phyloP scores from a whole-genome alignment of 441 rosid genomes.

The Rhodomyrtus psidioides region DNA sequence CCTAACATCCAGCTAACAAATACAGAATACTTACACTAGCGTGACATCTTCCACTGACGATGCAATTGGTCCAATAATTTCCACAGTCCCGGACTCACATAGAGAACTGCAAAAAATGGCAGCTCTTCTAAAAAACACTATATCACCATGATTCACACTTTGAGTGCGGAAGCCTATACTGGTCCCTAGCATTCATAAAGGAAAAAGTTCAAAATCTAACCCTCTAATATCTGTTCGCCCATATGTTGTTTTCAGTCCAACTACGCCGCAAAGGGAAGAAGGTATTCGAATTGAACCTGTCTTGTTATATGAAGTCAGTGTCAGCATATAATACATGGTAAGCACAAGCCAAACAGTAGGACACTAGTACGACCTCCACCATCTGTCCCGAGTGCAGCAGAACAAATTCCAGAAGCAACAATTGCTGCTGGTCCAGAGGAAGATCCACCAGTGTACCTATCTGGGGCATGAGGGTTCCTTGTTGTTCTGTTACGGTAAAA shows the following conservation, averaged over 20 bases:
- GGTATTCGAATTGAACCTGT: conserved; percentile 88
- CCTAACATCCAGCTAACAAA: neutral
- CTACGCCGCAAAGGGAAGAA: conserved; percentile 79
- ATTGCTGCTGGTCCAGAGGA: conserved; percentile 92
- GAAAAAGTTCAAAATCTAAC: conserved; percentile 21
- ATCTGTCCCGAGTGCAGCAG: conserved; percentile 92
- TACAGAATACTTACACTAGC: conserved; percentile 52
- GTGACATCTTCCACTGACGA: conserved; percentile 71
- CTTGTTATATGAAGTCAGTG: conserved; percentile 4
- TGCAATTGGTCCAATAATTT: conserved; percentile 76
- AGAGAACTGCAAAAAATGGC: conserved; percentile 38
- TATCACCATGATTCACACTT: neutral
- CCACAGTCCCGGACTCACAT: conserved; percentile 63
- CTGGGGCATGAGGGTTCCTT: conserved; percentile 75
- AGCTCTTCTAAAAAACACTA: neutral
- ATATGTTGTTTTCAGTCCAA: conserved; percentile 81
- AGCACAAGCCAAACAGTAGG: conserved; percentile 4
- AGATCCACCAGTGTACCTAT: conserved; percentile 90
- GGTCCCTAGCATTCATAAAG: neutral
- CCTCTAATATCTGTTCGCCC: conserved; percentile 75
- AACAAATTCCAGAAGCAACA: conserved; percentile 81
- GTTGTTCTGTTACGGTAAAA: conserved; percentile 36
- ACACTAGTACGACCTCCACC: conserved; percentile 68
- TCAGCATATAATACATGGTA: conserved; percentile 1
- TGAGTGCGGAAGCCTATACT: neutral